Evolutionary conservation across 257 asterid species (phyloP).

Genomic region (Anisodus acutangulus): DNA sequence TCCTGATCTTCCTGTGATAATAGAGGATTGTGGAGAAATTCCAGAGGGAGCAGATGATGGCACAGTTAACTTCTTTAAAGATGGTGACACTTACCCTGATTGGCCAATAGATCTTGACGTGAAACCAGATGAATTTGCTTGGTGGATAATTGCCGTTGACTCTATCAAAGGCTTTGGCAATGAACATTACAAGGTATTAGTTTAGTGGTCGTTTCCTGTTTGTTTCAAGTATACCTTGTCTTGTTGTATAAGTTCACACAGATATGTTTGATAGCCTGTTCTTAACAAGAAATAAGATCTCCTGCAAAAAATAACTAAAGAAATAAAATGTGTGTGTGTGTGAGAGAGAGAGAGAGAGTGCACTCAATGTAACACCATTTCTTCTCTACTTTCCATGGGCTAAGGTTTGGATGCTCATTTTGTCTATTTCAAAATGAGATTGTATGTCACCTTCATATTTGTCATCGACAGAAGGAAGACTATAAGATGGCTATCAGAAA

Average conservation of each 20-base stretch:
- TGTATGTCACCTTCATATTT: neutral
- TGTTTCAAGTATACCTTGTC: conserved; percentile 9
- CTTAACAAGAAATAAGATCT: neutral
- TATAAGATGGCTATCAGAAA: conserved; percentile 50
- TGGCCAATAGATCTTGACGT: conserved; percentile 49
- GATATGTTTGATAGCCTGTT: conserved; percentile 6
- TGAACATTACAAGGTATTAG: conserved; percentile 46
- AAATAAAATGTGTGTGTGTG: neutral
- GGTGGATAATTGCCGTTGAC: conserved; percentile 50
- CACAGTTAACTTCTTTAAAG: conserved; percentile 46
- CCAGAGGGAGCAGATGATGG: conserved; percentile 54
- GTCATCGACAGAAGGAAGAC: conserved; percentile 37
- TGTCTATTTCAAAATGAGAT: neutral
- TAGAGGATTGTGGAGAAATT: conserved; percentile 76
- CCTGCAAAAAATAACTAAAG: neutral
- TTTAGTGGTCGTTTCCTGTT: neutral
- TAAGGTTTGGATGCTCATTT: neutral
- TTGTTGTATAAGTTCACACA: neutral
- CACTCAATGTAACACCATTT: conserved; percentile 5
- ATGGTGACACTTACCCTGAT: conserved; percentile 50
- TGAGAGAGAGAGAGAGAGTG: neutral
- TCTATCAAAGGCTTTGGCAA: conserved; percentile 46
- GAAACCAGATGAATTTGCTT: conserved; percentile 42
- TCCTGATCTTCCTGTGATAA: conserved; percentile 55
- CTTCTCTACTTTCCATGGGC: neutral